Conservation (phyloP, 352 stramenopile species). For the Globisporangium paddicum region DNA sequence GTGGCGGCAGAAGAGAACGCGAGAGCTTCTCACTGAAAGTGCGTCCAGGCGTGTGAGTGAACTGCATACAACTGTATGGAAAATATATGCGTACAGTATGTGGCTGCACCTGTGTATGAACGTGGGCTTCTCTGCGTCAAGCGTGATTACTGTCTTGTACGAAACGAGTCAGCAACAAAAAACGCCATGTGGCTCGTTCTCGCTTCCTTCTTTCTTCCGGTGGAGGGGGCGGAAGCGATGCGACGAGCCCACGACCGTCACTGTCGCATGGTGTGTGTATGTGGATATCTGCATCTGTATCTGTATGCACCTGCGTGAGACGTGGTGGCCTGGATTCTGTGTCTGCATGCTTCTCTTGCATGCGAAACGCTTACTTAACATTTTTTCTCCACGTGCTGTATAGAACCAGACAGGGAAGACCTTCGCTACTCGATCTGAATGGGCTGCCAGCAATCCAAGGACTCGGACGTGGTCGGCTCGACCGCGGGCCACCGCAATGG, state of each 20-base stretch:
- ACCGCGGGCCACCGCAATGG: conserved; percentile 22
- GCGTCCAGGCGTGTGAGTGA: neutral
- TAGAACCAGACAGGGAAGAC: no score
- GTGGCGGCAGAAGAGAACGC: neutral
- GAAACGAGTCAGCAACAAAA: no score
- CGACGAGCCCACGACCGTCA: neutral
- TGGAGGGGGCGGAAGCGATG: neutral
- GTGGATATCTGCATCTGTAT: neutral
- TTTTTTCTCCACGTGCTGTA: no score
- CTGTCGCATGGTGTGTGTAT: neutral
- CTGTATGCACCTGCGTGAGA: neutral
- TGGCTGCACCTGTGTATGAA: neutral
- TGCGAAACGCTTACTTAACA: no score
- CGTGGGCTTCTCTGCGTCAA: neutral
- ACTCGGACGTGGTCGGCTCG: conserved; percentile 34
- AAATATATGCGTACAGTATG: no score
- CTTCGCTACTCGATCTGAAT: no score
- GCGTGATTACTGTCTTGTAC: no score
- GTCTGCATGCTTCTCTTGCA: no score
- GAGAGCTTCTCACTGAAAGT: neutral
- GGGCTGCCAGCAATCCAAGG: conserved; percentile 59
- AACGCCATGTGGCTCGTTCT: no score
- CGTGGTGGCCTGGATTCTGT: neutral
- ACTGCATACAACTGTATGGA: no score
- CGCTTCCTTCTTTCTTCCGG: neutral